Percentiles rank a stretch among this genome's conserved stretches.
Evolutionary conservation across 1,284 basidiomycete species (phyloP).

Genomic region (Ceratobasidium sp.): DNA sequence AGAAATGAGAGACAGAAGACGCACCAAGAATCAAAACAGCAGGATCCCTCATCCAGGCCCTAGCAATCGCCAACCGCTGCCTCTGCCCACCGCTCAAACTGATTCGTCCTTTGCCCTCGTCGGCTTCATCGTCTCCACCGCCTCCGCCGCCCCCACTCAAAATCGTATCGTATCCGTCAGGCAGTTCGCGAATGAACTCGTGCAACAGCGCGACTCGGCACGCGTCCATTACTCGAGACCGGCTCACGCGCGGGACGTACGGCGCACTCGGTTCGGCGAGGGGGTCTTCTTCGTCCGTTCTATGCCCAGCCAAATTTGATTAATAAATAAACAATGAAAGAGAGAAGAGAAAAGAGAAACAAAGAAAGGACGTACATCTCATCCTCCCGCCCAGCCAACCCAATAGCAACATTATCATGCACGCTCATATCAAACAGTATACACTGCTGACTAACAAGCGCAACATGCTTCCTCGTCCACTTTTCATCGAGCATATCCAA

Average conservation of each 20-base stretch:
- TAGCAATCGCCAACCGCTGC: slow-evolving; percentile 91
- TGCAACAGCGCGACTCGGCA: slow-evolving; percentile 90
- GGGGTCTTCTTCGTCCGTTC: slow-evolving; percentile 50
- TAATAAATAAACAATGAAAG: not conserved
- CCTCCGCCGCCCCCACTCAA: slow-evolving; percentile 76
- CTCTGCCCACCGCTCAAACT: slow-evolving; percentile 92
- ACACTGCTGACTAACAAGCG: slow-evolving; percentile 81
- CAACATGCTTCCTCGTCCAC: slow-evolving; percentile 81
- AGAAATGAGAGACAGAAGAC: slow-evolving; percentile 54
- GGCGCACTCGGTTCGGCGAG: slow-evolving; percentile 48
- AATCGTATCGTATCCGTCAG: slow-evolving; percentile 88
- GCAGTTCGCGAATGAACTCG: slow-evolving; percentile 86
- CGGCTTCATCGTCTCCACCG: not conserved
- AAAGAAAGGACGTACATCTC: slow-evolving; percentile 14
- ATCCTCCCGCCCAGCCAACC: slow-evolving; percentile 69
- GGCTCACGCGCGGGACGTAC: slow-evolving; percentile 62
- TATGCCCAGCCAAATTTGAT: slow-evolving; percentile 36
- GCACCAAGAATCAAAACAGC: slow-evolving; percentile 90
- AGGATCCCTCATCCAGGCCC: slow-evolving; percentile 89
- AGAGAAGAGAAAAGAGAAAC: not conserved
- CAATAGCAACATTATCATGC: slow-evolving; percentile 91
- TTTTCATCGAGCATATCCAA: slow-evolving; percentile 79
- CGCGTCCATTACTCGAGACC: slow-evolving; percentile 82
- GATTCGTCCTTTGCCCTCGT: slow-evolving; percentile 52
- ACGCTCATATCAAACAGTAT: slow-evolving; percentile 86